Evolutionary conservation across 768 basidiomycete species (phyloP), one percentile per base, ranked within the genome.

Genomic region (Leccinellum luteum): DNA sequence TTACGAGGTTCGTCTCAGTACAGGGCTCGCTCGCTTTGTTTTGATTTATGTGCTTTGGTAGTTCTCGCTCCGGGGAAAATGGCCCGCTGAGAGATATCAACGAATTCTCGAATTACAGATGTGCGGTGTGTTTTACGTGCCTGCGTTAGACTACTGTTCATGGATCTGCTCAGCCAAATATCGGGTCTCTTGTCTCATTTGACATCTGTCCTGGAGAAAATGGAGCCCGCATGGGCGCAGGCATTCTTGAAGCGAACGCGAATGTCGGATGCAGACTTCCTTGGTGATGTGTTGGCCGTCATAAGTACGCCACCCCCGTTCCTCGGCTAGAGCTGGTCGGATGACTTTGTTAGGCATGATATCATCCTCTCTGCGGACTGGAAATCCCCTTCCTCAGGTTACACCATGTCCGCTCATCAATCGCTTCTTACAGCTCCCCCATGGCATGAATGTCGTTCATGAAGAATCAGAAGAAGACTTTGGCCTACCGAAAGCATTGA

Each of bases 201-300:
- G 7, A 79, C 86, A 74, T 90, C 89, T 7, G 82, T 90, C 13
- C 73, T 91, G 9, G 81, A 84, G 45, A 82, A 86, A 58, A 76
- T 94, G 50, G 88, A 92, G 49, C 84, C 85, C 2, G 78, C 84
- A 12, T 95, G 93, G 92, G 78, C 86, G 1, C 78, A 79, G 12
- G 92, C 92, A 0, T 85, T 94, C 60, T 78, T 94, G 17, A 80
- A 81, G 19, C 76, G 92, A 31, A 90, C 90, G 0, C 78, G 90
- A 12, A 81, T 95, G 58, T 75, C 86, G 34, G 91, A 94, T 66
- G 78, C 86, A 0, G 84, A 86, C 60, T 94, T 94, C 62, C 85
- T 94, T 60, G 93, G 92, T 1, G 92, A 94, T 55, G 78, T 92
- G 7, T 77, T 94, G 4, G 89, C 92, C 10, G 89, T 94, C 7